phyloP scores from a whole-genome alignment of 768 basidiomycete genomes.

The Lactarius psammicola region DNA sequence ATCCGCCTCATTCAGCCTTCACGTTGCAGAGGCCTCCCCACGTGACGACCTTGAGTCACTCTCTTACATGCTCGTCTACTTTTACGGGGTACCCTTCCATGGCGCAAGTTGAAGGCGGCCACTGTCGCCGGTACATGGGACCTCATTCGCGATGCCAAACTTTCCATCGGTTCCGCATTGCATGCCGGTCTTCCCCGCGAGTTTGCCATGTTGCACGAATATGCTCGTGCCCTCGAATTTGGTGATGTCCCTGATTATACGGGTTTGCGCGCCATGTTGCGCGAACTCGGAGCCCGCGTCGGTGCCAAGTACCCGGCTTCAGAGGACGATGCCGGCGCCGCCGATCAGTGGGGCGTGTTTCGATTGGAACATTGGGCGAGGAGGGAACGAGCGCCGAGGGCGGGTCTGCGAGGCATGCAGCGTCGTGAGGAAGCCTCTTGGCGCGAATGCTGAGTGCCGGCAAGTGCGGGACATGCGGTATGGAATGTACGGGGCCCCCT shows the following conservation, averaged over 20 bases:
- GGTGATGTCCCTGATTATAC: slow-evolving; percentile 89
- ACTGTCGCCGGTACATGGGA: slow-evolving; percentile 72
- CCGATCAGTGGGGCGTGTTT: slow-evolving; percentile 27
- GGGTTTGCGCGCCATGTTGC: slow-evolving; percentile 72
- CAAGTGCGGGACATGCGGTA: slow-evolving; percentile 18
- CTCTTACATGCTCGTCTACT: slow-evolving; percentile 82
- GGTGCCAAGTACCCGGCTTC: slow-evolving; percentile 26
- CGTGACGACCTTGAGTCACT: slow-evolving; percentile 79
- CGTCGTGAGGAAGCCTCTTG: slow-evolving; percentile 28
- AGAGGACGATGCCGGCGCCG: slow-evolving; percentile 16
- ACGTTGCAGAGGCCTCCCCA: slow-evolving; percentile 60
- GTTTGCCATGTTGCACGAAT: slow-evolving; percentile 75
- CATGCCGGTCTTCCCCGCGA: slow-evolving; percentile 79
- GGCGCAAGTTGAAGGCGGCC: slow-evolving; percentile 69
- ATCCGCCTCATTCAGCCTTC: slow-evolving; percentile 4
- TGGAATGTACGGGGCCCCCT: slow-evolving; percentile 19
- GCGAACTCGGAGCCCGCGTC: slow-evolving; percentile 39
- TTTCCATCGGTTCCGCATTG: slow-evolving; percentile 54
- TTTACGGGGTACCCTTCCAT: slow-evolving; percentile 75
- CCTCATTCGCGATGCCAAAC: slow-evolving; percentile 69
- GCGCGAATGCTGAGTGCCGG: slow-evolving; percentile 21
- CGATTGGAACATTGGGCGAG: slow-evolving; percentile 29
- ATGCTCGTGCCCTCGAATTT: slow-evolving; percentile 79
- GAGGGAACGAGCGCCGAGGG: slow-evolving; percentile 14
- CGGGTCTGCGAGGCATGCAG: slow-evolving; percentile 29